Percentiles rank a stretch among this genome's conserved stretches.
Conservation (phyloP, 2,329 filamentous ascomycete species). For the Pseudogymnoascus sp. region DNA sequence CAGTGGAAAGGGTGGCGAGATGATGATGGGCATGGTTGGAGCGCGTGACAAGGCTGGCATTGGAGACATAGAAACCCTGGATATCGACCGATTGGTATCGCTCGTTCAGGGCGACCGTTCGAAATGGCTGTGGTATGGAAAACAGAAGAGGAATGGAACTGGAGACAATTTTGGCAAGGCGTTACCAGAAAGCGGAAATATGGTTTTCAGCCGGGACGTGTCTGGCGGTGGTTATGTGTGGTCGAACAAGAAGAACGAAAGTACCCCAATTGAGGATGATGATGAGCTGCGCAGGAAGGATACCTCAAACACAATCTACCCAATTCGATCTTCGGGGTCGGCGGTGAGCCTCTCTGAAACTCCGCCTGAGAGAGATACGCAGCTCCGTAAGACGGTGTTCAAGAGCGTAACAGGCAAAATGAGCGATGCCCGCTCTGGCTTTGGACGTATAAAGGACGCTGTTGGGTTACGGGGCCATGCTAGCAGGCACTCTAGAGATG, state of each 20-base stretch:
- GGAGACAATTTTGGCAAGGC: conserved; percentile 39
- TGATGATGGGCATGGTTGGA: conserved; percentile 90
- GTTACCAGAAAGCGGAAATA: conserved; percentile 37
- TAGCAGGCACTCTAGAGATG: conserved; percentile 49
- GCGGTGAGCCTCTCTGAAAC: conserved; percentile 39
- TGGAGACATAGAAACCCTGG: conserved; percentile 83
- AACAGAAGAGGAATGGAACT: conserved; percentile 57
- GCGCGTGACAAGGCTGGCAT: conserved; percentile 78
- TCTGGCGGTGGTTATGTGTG: conserved; percentile 34
- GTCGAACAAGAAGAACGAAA: conserved; percentile 42
- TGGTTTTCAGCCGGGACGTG: conserved; percentile 51
- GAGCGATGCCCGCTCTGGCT: conserved; percentile 71
- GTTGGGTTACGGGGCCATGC: conserved; percentile 52
- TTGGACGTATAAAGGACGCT: conserved; percentile 78
- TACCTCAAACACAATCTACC: conserved; percentile 37
- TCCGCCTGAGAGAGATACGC: conserved; percentile 42
- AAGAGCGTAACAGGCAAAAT: conserved; percentile 73
- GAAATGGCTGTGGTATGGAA: conserved; percentile 94
- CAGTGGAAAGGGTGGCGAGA: conserved; percentile 85
- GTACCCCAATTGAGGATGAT: conserved; percentile 46
- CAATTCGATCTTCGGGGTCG: conserved; percentile 37
- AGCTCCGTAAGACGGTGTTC: conserved; percentile 57
- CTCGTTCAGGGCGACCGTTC: conserved; percentile 72
- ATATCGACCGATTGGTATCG: conserved; percentile 75
- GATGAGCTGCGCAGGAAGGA: conserved; percentile 34